A percentile compares a stretch with the other conserved stretches of the same genome.
Evolutionary conservation across 2,329 filamentous ascomycete genomes (phyloP).

Genomic region (Claviceps citrina): DNA sequence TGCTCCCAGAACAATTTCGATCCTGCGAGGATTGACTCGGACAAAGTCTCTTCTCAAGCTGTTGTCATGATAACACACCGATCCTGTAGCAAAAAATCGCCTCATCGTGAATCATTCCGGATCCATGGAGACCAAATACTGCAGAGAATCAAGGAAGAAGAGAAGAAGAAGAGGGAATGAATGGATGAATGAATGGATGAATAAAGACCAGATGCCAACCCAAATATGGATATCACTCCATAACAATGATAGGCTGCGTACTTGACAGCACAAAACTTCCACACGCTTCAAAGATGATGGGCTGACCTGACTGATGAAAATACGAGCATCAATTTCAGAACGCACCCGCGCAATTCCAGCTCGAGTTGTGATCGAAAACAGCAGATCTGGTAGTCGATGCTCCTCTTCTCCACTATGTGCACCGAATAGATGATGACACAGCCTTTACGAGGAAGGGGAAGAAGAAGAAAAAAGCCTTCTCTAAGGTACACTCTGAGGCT

Average conservation of each 20-base stretch:
- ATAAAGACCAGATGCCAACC: not conserved
- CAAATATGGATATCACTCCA: not conserved
- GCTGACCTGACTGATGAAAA: not conserved
- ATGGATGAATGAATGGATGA: not conserved
- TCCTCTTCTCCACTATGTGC: not conserved
- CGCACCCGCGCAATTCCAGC: not conserved
- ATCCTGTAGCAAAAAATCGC: not conserved
- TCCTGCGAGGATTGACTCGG: not conserved
- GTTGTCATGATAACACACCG: slow-evolving; percentile 3
- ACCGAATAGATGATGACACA: not conserved
- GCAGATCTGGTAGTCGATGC: not conserved
- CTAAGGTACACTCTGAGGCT: slow-evolving; percentile 32
- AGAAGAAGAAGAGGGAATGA: not conserved
- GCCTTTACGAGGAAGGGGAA: not conserved
- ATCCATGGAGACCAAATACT: not conserved
- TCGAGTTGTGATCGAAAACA: not conserved
- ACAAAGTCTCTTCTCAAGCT: not conserved
- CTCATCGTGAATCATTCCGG: slow-evolving; percentile 1
- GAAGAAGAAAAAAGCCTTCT: not conserved
- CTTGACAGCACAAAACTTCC: not conserved
- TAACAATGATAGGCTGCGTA: not conserved
- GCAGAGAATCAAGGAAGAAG: not conserved
- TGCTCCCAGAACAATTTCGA: not conserved
- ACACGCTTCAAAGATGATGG: not conserved
- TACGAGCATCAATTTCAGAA: not conserved